These are phyloP conservation scores for Globomyces sp. DNA, from an alignment of 371 early-diverging fungal species.

Conservation along the genomic window DNA sequence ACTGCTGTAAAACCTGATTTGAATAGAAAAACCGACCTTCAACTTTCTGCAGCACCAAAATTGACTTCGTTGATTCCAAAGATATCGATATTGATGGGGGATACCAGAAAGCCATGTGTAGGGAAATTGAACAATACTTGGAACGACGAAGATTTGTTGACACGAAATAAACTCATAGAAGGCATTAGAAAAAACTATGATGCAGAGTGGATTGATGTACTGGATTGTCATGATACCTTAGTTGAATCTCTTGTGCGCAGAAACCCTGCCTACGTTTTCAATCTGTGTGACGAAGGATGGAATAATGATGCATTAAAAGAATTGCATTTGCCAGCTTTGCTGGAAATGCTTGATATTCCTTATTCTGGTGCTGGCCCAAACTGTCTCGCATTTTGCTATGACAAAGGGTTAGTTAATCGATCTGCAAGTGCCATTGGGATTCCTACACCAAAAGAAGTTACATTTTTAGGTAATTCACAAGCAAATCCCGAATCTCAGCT, in stretches of 20 bases:
- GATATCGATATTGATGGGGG: slow-evolving; percentile 48
- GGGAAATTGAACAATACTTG: slow-evolving; percentile 57
- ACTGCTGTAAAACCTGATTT: slow-evolving; percentile 19
- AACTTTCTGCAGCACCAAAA: background rate
- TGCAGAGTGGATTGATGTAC: slow-evolving; percentile 21
- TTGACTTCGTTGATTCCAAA: background rate
- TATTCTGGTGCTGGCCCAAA: slow-evolving; percentile 58
- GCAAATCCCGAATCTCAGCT: slow-evolving; percentile 22
- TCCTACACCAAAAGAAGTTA: slow-evolving; percentile 48
- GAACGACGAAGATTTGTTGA: slow-evolving; percentile 53
- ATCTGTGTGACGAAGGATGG: slow-evolving; percentile 61
- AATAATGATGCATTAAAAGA: slow-evolving; percentile 54
- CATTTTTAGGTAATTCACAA: slow-evolving; percentile 30
- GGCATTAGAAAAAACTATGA: slow-evolving; percentile 36
- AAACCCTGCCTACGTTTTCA: slow-evolving; percentile 42
- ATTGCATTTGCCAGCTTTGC: slow-evolving; percentile 54
- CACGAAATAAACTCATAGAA: slow-evolving; percentile 41
- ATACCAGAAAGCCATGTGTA: slow-evolving; percentile 42
- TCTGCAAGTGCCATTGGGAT: slow-evolving; percentile 49
- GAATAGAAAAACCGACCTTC: background rate
- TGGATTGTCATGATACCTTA: slow-evolving; percentile 32
- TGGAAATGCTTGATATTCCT: slow-evolving; percentile 47
- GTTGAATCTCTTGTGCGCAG: slow-evolving; percentile 20
- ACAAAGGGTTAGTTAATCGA: slow-evolving; percentile 57
- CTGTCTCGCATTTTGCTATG: slow-evolving; percentile 53